Conservation (phyloP, 2,329 filamentous ascomycete genomes). For the Rhexocercosporidium sp. region DNA sequence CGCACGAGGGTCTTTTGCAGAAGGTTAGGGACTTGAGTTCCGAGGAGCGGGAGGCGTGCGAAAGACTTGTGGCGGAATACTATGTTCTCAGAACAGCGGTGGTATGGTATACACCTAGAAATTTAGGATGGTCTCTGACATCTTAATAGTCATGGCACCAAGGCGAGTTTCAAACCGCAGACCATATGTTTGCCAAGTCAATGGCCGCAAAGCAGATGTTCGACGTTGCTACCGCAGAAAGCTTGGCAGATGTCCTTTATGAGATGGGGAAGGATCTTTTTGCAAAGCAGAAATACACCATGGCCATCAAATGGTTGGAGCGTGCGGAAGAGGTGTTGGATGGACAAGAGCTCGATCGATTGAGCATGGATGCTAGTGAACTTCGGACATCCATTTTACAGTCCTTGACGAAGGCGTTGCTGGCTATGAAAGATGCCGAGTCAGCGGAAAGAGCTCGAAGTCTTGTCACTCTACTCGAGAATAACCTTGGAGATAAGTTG, state of each 20-base stretch:
- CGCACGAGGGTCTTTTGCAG: conserved; percentile 54
- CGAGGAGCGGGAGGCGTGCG: conserved; percentile 39
- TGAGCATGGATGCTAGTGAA: conserved; percentile 66
- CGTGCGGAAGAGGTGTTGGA: conserved; percentile 67
- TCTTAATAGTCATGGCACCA: conserved; percentile 75
- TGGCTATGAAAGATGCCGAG: conserved; percentile 53
- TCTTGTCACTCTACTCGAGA: conserved; percentile 65
- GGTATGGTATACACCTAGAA: conserved; percentile 49
- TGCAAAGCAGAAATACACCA: conserved; percentile 54
- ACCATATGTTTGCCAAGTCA: conserved; percentile 74
- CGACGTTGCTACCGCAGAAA: conserved; percentile 60
- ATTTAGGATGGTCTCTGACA: conserved; percentile 32
- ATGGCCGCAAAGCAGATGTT: conserved; percentile 47
- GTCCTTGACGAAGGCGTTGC: conserved; percentile 59
- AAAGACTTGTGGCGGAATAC: conserved; percentile 40
- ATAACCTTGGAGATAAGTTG: conserved; percentile 66
- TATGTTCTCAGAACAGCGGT: conserved; percentile 52
- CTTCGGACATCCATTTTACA: conserved; percentile 72
- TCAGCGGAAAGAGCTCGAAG: conserved; percentile 57
- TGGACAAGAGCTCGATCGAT: conserved; percentile 56
- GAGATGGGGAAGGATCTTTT: conserved; percentile 71
- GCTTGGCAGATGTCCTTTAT: conserved; percentile 70
- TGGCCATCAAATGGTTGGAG: conserved; percentile 75
- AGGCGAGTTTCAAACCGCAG: conserved; percentile 73
- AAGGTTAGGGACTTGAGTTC: conserved; percentile 37